These are phyloP conservation scores for Xylaria palmicola DNA, from an alignment of 495 filamentous ascomycete species.

Conservation along the genomic window DNA sequence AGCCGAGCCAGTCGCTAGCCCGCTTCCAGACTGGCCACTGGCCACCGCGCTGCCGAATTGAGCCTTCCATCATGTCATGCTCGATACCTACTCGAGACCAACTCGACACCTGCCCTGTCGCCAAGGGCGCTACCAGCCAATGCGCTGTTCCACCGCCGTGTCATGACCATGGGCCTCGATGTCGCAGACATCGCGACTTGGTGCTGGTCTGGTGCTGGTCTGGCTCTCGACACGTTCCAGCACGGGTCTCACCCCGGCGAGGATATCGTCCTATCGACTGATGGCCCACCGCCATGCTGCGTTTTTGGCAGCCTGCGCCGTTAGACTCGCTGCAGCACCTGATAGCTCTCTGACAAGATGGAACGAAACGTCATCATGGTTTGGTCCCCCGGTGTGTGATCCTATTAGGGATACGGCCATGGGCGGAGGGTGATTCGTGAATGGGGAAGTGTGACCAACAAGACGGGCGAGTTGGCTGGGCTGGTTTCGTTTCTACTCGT, in stretches of 20 bases:
- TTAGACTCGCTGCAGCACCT: background rate
- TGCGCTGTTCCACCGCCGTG: background rate
- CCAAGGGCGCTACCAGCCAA: slow-evolving; percentile 16
- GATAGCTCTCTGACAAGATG: slow-evolving; percentile 3
- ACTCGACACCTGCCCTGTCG: too few species aligned
- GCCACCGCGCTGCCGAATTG: background rate
- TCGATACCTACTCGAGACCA: too few species aligned
- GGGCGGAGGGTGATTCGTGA: background rate
- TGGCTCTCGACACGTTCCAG: background rate
- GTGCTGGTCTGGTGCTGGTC: background rate
- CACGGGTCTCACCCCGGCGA: background rate
- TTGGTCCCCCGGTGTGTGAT: background rate
- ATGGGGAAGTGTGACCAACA: background rate
- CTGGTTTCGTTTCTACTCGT: background rate
- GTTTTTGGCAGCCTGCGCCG: slow-evolving; percentile 1
- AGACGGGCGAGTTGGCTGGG: background rate
- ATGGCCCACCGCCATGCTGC: background rate
- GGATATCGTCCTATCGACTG: background rate
- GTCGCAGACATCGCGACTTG: slow-evolving; percentile 7
- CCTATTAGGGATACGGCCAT: background rate
- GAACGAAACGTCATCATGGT: slow-evolving; percentile 1
- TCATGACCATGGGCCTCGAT: background rate
- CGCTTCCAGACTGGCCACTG: background rate
- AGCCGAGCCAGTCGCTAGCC: background rate
- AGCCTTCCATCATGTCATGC: slow-evolving; percentile 6